Evolutionary conservation across 768 basidiomycete species (phyloP).

Genomic region (Mycena vitilis): DNA sequence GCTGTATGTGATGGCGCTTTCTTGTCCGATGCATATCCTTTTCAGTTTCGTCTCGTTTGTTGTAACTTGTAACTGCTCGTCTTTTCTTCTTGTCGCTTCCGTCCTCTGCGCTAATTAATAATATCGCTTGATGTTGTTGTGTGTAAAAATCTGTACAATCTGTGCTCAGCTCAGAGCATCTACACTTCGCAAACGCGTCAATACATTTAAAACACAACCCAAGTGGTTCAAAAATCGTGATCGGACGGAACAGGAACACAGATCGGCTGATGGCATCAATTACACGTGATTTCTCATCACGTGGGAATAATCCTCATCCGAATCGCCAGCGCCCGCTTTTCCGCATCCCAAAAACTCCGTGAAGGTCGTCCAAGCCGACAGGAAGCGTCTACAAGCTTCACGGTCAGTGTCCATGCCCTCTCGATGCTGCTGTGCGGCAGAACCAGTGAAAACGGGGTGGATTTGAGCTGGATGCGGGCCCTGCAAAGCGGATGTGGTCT

Average conservation of each 20-base stretch:
- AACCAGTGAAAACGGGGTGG: slow-evolving; percentile 45
- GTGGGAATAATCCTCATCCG: neutral
- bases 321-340: neutral
- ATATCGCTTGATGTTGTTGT: too few species aligned
- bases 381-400: slow-evolving; percentile 53
- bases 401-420: slow-evolving; percentile 52
- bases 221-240: too few species aligned
- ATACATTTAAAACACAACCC: too few species aligned
- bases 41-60: too few species aligned
- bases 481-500: slow-evolving; percentile 48
- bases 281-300: neutral
- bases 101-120: too few species aligned
- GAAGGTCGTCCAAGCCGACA: slow-evolving; percentile 60
- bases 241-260: neutral
- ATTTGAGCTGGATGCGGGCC: slow-evolving; percentile 57
- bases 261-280: neutral
- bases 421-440: slow-evolving; percentile 41
- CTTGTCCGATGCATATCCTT: too few species aligned
- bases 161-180: too few species aligned
- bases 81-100: too few species aligned
- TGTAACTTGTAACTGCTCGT: too few species aligned
- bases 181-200: too few species aligned
- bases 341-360: slow-evolving; percentile 37
- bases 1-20: too few species aligned
- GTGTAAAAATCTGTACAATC: too few species aligned